These are phyloP conservation scores for Jamesozyma rosinii DNA, from an alignment of 805 yeast species.

Conservation along the genomic window DNA sequence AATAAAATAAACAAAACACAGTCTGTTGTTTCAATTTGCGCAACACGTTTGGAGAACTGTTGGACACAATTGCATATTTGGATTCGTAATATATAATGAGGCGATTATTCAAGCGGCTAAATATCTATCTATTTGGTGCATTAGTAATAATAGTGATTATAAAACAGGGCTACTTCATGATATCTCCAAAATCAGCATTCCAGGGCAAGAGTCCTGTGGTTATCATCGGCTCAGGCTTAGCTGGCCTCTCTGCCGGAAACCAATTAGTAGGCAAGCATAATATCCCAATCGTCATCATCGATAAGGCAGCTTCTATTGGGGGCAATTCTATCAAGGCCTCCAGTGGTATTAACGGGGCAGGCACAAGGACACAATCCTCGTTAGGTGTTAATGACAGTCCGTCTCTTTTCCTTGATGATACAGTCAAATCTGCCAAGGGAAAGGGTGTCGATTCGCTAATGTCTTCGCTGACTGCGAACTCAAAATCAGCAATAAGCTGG, in stretches of 20 bases:
- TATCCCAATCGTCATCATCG: constrained; percentile 39
- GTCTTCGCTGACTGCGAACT: constrained; percentile 48
- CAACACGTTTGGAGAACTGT: too few relatives aligned
- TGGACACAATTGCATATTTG: not conserved
- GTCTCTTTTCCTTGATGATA: constrained; percentile 54
- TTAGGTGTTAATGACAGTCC: constrained; percentile 47
- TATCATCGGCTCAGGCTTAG: constrained; percentile 49
- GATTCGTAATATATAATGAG: not conserved
- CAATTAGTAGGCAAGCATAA: constrained; percentile 32
- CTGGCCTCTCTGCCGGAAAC: constrained; percentile 42
- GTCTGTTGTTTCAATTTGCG: too few relatives aligned
- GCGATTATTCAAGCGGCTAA: not conserved
- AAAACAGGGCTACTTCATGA: not conserved
- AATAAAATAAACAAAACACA: too few relatives aligned
- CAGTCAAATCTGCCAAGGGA: constrained; percentile 55
- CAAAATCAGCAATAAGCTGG: constrained; percentile 66
- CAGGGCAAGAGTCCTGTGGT: constrained; percentile 28
- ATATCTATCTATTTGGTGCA: not conserved
- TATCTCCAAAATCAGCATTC: not conserved
- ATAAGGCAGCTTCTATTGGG: constrained; percentile 42
- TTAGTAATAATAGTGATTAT: not conserved
- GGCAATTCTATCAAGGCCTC: constrained; percentile 57
- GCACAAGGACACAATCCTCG: constrained; percentile 49
- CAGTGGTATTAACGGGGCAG: constrained; percentile 61
- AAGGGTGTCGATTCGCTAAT: constrained; percentile 54